phyloP scores from a whole-genome alignment of 1,139 yeast species.

The Taphrina deformans region DNA sequence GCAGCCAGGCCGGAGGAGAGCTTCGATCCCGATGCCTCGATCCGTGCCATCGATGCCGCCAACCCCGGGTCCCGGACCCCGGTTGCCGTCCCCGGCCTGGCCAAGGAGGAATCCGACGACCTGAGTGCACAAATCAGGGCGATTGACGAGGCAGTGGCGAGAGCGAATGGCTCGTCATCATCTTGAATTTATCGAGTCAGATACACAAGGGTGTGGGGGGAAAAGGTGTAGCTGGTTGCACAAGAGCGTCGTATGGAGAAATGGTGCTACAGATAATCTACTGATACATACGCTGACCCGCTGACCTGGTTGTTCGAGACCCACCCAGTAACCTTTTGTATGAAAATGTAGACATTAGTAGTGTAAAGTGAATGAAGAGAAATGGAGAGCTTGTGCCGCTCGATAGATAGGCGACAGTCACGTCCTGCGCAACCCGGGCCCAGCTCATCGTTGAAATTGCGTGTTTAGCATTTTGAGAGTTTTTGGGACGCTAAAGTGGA shows the following conservation, averaged over 20 bases:
- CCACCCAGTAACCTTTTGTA: background rate
- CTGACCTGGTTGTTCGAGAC: background rate
- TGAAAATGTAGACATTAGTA: background rate
- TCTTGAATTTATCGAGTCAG: too few species aligned
- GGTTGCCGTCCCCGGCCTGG: background rate
- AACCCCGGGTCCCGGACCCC: background rate
- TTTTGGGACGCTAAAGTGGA: constrained; percentile 42
- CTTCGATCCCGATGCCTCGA: background rate
- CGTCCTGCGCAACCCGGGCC: too few species aligned
- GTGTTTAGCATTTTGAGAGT: constrained; percentile 38
- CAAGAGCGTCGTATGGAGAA: too few species aligned
- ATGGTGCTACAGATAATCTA: background rate
- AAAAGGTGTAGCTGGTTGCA: background rate
- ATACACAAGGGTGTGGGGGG: background rate
- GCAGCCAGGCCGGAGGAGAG: background rate
- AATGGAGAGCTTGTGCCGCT: background rate
- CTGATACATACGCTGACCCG: constrained; percentile 9
- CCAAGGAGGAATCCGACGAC: background rate
- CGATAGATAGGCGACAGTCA: background rate
- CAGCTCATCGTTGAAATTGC: constrained; percentile 35
- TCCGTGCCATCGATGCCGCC: background rate
- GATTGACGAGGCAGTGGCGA: constrained; percentile 26
- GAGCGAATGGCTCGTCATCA: background rate
- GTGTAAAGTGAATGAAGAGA: background rate
- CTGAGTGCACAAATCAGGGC: constrained; percentile 13